Base-by-base conservation (phyloP, 1,139 yeast species). In the Debaryomyces robertsiae region DNA sequence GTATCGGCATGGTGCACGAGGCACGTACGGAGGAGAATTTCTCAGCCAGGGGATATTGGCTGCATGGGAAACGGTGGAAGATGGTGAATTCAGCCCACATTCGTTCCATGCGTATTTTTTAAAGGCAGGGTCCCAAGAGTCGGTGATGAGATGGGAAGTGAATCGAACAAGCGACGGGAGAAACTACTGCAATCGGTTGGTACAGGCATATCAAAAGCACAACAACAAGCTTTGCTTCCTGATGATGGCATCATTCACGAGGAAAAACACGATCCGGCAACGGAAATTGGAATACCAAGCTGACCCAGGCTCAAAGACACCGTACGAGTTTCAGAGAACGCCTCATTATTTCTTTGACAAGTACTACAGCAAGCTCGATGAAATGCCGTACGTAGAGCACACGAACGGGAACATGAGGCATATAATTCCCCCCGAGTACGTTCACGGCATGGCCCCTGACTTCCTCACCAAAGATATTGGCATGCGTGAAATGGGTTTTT, bases 1-100 rank as follows among this genome's bases (percentile, higher is more conserved):
- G 9, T 59, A 57, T 40, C 42, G 46, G 13, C 56, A 51, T 9
- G 69, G 57, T 1, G 61, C 59, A 4, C 53, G 73, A 43, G 76
- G 75, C 1, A 60, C 68, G 2, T 71, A 61, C 47, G 77, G 77
- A 2, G 77, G 76, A 2, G 77, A 71, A 39, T 53, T 68, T 25
- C 50, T 69, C 3, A 45, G 61, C 15, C 75, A 69, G 47, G 61
- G 64, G 1, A 40, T 64, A 9, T 45, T 60, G 32, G 77, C 74
- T 0, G 73, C 70, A 1, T 69, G 70, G 69, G 66, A 57, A 35
- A 54, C 72, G 9, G 53, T 71, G 6, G 46, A 45, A 3, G 53
- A 52, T 30, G 52, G 44, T 19, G 65, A 54, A 18, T 61, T 68
- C 34, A 58, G 59, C 34, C 72, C 75, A 3, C 70, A 71, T 48